phyloP scores from a whole-genome alignment of 257 asterid genomes.

The Paulownia fortunei region DNA sequence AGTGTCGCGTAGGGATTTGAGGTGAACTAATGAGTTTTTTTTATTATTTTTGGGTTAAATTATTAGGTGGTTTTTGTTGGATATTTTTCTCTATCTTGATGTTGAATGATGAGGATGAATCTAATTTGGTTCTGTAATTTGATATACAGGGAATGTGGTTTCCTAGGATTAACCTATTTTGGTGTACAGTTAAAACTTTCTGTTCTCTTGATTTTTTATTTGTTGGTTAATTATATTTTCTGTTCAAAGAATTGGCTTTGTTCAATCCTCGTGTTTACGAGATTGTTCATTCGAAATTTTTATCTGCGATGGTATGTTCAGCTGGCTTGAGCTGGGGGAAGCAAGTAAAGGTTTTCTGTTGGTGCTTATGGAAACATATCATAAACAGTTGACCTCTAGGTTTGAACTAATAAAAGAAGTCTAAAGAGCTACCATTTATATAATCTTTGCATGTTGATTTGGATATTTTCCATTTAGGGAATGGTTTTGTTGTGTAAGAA shows the following conservation, averaged over 20 bases:
- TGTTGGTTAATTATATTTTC: slow-evolving; percentile 21
- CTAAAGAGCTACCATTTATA: not conserved
- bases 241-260: slow-evolving; percentile 14
- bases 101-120: slow-evolving; percentile 38
- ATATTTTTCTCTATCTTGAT: slow-evolving; percentile 34
- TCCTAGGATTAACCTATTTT: slow-evolving; percentile 27
- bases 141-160: slow-evolving; percentile 29
- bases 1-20: slow-evolving; percentile 83
- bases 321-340: slow-evolving; percentile 3
- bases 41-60: slow-evolving; percentile 8
- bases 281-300: not conserved
- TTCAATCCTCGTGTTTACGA: slow-evolving; percentile 7
- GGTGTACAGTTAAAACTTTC: slow-evolving; percentile 34
- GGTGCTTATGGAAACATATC: not conserved
- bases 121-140: slow-evolving; percentile 29
- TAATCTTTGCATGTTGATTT: not conserved
- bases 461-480: slow-evolving; percentile 9
- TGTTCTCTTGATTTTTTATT: slow-evolving; percentile 25
- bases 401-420: not conserved
- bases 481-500: slow-evolving; percentile 5
- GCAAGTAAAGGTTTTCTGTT: not conserved
- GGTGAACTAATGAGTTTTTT: slow-evolving; percentile 31
- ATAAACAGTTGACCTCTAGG: not conserved
- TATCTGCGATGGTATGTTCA: not conserved
- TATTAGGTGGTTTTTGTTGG: slow-evolving; percentile 29